phyloP scores from a whole-genome alignment of 2,329 filamentous ascomycete genomes.

The Immersiporthe knoxdaviesiana region DNA sequence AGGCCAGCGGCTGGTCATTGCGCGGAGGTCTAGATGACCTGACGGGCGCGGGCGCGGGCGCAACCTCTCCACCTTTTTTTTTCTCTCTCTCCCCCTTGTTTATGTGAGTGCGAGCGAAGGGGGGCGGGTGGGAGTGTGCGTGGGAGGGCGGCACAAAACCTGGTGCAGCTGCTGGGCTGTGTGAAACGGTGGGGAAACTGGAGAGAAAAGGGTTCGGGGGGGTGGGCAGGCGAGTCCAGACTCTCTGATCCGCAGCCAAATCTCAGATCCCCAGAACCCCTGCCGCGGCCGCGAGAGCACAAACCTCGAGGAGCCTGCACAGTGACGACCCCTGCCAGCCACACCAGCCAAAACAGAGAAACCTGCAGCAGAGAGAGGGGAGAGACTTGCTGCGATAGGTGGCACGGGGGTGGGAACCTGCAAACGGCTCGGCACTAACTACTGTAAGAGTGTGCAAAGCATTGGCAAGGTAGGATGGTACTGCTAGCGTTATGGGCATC shows the following conservation, averaged over 20 bases:
- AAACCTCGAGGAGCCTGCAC: not conserved
- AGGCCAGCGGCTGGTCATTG: slow-evolving; percentile 15
- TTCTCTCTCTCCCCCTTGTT: slow-evolving; percentile 13
- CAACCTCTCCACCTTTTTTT: not conserved
- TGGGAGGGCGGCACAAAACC: not conserved
- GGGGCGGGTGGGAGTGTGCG: not conserved
- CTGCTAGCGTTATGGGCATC: not conserved
- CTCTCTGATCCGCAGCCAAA: slow-evolving; percentile 24
- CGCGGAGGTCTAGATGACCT: slow-evolving; percentile 15
- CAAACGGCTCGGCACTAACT: slow-evolving; percentile 4
- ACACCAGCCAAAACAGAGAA: not conserved
- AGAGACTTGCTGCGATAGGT: not conserved
- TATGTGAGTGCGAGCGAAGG: too few relatives aligned
- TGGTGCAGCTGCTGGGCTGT: too few relatives aligned
- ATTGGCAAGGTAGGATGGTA: too few relatives aligned
- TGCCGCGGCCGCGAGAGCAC: not conserved
- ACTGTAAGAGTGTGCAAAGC: not conserved
- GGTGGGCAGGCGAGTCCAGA: slow-evolving; percentile 21
- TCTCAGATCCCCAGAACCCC: slow-evolving; percentile 26
- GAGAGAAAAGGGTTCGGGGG: slow-evolving; percentile 17
- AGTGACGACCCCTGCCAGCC: not conserved
- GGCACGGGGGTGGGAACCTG: not conserved
- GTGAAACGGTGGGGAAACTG: slow-evolving; percentile 29
- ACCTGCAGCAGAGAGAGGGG: too few relatives aligned
- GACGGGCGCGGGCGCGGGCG: slow-evolving; percentile 22